A percentile compares a stretch with the other conserved stretches of the same genome.
Evolutionary conservation across 768 basidiomycete genomes (phyloP).

Genomic region (Psilocybe cyanescens): DNA sequence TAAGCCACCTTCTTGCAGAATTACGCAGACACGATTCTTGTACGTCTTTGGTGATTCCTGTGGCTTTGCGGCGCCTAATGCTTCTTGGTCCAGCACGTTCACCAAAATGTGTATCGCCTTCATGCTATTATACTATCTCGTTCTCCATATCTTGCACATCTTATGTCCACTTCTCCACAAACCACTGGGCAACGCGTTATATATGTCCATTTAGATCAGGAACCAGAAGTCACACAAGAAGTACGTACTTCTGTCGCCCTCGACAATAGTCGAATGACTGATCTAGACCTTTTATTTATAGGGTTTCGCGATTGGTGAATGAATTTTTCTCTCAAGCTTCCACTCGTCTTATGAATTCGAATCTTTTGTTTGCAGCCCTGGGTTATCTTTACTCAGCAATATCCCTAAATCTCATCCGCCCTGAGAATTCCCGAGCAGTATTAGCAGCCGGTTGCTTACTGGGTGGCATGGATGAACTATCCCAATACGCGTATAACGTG

Average conservation of each 20-base stretch:
- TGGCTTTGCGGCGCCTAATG: slow-evolving; percentile 9
- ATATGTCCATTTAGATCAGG: slow-evolving; percentile 75
- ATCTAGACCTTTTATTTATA: slow-evolving; percentile 27
- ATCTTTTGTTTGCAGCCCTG: slow-evolving; percentile 52
- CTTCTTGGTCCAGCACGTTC: slow-evolving; percentile 58
- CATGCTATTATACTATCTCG: slow-evolving; percentile 88
- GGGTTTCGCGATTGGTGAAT: slow-evolving; percentile 78
- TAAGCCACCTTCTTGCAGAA: slow-evolving; percentile 49
- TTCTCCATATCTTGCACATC: slow-evolving; percentile 85
- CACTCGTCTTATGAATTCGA: slow-evolving; percentile 11
- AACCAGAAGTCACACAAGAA: slow-evolving; percentile 85
- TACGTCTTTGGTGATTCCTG: slow-evolving; percentile 38
- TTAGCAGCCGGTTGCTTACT: slow-evolving; percentile 85
- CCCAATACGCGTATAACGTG: slow-evolving; percentile 75
- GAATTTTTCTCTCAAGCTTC: not conserved
- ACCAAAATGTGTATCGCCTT: slow-evolving; percentile 74
- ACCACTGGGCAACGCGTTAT: slow-evolving; percentile 67
- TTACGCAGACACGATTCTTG: slow-evolving; percentile 81
- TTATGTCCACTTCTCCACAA: slow-evolving; percentile 83
- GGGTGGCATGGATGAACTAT: slow-evolving; percentile 87
- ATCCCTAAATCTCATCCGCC: slow-evolving; percentile 67
- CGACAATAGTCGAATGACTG: slow-evolving; percentile 13
- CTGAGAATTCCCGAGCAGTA: slow-evolving; percentile 83
- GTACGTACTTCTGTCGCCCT: slow-evolving; percentile 45
- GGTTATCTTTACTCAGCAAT: slow-evolving; percentile 81